These are phyloP conservation scores for Odontarrhena argentea DNA, from an alignment of 345 rosid species.

Conservation along the genomic window DNA sequence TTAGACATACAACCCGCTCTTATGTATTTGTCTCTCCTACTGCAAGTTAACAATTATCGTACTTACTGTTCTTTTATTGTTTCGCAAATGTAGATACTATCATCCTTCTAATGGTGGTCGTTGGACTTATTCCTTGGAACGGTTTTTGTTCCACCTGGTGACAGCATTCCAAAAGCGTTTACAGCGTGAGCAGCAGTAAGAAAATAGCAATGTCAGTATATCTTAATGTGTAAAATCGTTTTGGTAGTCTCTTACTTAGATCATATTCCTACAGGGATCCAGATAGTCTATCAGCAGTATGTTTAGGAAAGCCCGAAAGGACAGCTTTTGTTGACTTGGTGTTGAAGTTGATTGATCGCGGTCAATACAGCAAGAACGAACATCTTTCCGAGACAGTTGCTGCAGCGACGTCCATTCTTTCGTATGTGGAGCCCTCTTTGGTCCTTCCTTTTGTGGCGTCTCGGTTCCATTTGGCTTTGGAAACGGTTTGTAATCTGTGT, in stretches of 20 bases:
- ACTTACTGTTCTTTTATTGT: slow-evolving; percentile 30
- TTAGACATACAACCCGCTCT: slow-evolving; percentile 1
- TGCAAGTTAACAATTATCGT: slow-evolving; percentile 16
- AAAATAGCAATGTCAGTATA: slow-evolving; percentile 32
- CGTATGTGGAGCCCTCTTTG: slow-evolving; percentile 91
- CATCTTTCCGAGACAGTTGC: slow-evolving; percentile 98
- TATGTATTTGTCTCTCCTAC: slow-evolving; percentile 21
- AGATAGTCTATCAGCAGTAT: slow-evolving; percentile 45
- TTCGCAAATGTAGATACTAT: slow-evolving; percentile 65
- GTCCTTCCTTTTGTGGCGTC: slow-evolving; percentile 97
- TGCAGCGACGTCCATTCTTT: slow-evolving; percentile 85
- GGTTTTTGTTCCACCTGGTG: slow-evolving; percentile 77
- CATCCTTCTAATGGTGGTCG: slow-evolving; percentile 99
- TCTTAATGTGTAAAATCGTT: slow-evolving; percentile 25
- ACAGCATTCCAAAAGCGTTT: slow-evolving; percentile 87
- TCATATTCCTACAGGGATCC: slow-evolving; percentile 54
- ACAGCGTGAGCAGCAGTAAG: slow-evolving; percentile 87
- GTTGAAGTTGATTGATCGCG: slow-evolving; percentile 90
- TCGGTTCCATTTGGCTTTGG: slow-evolving; percentile 93
- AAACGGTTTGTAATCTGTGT: slow-evolving; percentile 68
- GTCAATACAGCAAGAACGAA: slow-evolving; percentile 98
- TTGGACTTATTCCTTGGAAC: slow-evolving; percentile 96
- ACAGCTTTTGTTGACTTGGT: slow-evolving; percentile 67
- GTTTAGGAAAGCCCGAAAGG: slow-evolving; percentile 75
- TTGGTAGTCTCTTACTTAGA: slow-evolving; percentile 42